A percentile compares a stretch with the other conserved stretches of the same genome.
Conservation (phyloP, 2,329 filamentous ascomycete species). For the Microcyclospora pomicola region DNA sequence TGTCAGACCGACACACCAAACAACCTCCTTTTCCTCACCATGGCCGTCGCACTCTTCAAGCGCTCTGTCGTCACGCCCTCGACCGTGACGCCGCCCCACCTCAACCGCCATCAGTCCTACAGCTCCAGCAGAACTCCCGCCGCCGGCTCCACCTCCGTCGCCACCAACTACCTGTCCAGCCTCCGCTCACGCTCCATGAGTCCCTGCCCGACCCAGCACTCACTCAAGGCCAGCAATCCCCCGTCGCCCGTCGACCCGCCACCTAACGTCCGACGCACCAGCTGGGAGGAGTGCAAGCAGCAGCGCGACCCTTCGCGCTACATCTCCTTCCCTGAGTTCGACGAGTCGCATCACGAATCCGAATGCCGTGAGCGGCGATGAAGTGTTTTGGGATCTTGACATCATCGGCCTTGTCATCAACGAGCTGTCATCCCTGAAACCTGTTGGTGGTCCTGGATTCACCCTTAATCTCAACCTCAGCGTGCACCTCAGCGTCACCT, state of each 20-base stretch:
- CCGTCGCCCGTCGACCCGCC: conserved; percentile 9
- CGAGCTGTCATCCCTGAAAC: background rate
- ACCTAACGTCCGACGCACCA: conserved; percentile 11
- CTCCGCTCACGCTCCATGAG: conserved; percentile 11
- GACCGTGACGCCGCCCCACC: conserved; percentile 14
- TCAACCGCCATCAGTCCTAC: conserved; percentile 15
- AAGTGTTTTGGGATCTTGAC: background rate
- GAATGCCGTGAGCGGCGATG: background rate
- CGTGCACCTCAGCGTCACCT: background rate
- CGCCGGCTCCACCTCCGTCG: conserved; percentile 8
- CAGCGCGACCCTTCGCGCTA: conserved; percentile 17
- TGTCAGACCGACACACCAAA: background rate
- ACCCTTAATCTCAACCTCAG: too few relatives aligned
- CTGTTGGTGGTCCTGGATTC: background rate
- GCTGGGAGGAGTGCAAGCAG: conserved; percentile 20
- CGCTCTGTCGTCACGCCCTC: conserved; percentile 12
- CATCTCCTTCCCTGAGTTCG: conserved; percentile 21
- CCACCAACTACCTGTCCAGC: conserved; percentile 5
- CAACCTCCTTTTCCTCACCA: background rate
- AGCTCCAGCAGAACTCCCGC: background rate
- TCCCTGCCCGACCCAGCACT: conserved; percentile 11
- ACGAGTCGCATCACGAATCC: conserved; percentile 8
- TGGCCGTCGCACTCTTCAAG: conserved; percentile 3
- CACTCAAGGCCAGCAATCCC: conserved; percentile 7
- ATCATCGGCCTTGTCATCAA: background rate